These are phyloP conservation scores for Amauroascus verrucosus DNA, from an alignment of 2,329 filamentous ascomycete species.

Conservation along the genomic window DNA sequence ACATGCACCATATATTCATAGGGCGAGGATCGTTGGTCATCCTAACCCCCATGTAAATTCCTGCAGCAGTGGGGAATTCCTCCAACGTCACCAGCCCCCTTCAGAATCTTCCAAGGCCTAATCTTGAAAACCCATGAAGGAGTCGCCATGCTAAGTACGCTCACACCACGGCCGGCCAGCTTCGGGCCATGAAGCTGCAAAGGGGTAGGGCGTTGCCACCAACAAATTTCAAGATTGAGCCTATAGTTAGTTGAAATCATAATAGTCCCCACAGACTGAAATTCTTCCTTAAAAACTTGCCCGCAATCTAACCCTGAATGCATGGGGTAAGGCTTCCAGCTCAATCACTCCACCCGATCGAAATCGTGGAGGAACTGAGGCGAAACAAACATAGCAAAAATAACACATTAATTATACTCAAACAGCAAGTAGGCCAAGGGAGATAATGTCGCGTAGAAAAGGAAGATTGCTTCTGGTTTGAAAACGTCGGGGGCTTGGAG, in stretches of 20 bases:
- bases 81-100: conserved; percentile 34
- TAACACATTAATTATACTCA: too few species aligned
- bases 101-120: conserved; percentile 33
- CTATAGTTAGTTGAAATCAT: conserved; percentile 61
- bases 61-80: conserved; percentile 34
- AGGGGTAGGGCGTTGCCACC: too few species aligned
- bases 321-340: background rate
- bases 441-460: too few species aligned
- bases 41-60: conserved; percentile 42
- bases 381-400: too few species aligned
- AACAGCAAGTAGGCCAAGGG: too few species aligned
- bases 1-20: conserved; percentile 61
- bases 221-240: conserved; percentile 62
- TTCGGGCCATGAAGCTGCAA: too few species aligned
- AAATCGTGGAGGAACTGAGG: too few species aligned
- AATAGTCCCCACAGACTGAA: conserved; percentile 45
- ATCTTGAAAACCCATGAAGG: conserved; percentile 31
- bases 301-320: background rate
- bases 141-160: conserved; percentile 32
- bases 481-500: too few species aligned
- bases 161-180: too few species aligned
- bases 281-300: background rate
- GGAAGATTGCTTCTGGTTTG: too few species aligned
- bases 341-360: too few species aligned
- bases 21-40: conserved; percentile 54